These are phyloP conservation scores for Orbilia oligospora DNA, from an alignment of 2,329 filamentous ascomycete species.

Conservation along the genomic window DNA sequence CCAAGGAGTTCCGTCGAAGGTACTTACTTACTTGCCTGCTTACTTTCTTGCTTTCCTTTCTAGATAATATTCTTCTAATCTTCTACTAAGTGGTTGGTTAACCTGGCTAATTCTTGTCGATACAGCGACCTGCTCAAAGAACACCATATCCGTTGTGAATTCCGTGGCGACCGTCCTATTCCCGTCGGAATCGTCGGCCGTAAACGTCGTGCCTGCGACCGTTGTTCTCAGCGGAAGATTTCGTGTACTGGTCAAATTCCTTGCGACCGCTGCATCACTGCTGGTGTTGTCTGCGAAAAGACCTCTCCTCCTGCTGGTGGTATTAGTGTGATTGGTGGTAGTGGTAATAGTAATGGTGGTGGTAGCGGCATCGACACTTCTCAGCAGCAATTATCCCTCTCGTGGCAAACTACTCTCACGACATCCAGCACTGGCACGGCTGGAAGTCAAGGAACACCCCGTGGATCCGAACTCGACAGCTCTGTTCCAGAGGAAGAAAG, in stretches of 20 bases:
- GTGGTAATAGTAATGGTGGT: background rate
- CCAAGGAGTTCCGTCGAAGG: conserved; percentile 57
- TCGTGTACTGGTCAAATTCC: conserved; percentile 53
- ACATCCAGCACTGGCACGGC: conserved; percentile 1
- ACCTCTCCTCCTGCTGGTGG: conserved; percentile 22
- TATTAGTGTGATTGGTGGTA: no score
- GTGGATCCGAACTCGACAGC: conserved; percentile 43
- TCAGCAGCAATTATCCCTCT: conserved; percentile 26
- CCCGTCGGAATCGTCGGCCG: conserved; percentile 54
- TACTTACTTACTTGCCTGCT: background rate
- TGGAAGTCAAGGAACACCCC: conserved; percentile 21
- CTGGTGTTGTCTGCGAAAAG: conserved; percentile 54
- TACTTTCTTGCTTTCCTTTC: no score
- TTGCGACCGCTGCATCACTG: conserved; percentile 47
- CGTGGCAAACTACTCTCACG: conserved; percentile 34
- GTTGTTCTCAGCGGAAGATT: conserved; percentile 59
- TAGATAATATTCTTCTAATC: background rate
- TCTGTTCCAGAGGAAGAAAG: conserved; percentile 36
- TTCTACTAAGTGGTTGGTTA: no score
- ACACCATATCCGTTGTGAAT: conserved; percentile 59
- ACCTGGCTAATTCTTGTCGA: background rate
- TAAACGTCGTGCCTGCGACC: conserved; percentile 55
- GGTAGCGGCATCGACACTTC: conserved; percentile 1
- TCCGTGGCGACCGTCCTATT: conserved; percentile 59
- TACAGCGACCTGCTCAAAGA: conserved; percentile 53